These are phyloP conservation scores for Truncatella angustata DNA, from an alignment of 2,329 filamentous ascomycete genomes.

Conservation along the genomic window DNA sequence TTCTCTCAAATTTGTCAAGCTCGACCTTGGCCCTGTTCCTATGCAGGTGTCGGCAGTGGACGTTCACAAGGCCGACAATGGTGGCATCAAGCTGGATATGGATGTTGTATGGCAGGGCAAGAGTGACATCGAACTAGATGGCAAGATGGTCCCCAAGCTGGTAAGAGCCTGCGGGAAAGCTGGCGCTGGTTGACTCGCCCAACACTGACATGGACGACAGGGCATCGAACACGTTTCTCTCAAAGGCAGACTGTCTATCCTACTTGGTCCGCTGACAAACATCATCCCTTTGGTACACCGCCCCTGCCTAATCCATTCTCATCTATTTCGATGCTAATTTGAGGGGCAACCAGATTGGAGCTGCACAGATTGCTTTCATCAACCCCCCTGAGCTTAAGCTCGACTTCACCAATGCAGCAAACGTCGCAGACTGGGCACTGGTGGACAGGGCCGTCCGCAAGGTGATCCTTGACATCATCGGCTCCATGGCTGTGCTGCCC, in stretches of 20 bases:
- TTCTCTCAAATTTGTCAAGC: conserved; percentile 41
- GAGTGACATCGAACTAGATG: conserved; percentile 46
- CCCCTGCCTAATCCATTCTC: conserved; percentile 10
- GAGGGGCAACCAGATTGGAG: conserved; percentile 37
- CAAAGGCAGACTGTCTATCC: conserved; percentile 39
- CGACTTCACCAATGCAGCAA: conserved; percentile 39
- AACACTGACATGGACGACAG: conserved; percentile 22
- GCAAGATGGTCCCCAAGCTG: conserved; percentile 40
- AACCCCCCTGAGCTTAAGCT: conserved; percentile 44
- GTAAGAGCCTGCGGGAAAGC: conserved; percentile 20
- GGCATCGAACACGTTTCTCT: conserved; percentile 44
- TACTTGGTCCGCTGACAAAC: conserved; percentile 43
- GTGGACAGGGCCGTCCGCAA: conserved; percentile 39
- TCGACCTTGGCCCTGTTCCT: conserved; percentile 42
- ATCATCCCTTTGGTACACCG: conserved; percentile 41
- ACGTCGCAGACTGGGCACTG: conserved; percentile 14
- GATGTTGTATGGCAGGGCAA: conserved; percentile 44
- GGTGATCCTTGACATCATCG: conserved; percentile 41
- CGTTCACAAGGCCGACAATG: conserved; percentile 40
- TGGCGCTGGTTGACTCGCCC: background rate
- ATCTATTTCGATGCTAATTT: background rate
- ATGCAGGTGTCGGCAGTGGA: conserved; percentile 39
- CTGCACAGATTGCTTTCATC: conserved; percentile 46
- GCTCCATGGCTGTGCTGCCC: conserved; percentile 43
- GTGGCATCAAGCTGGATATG: conserved; percentile 48